Conservation (phyloP, 176 grass and related monocot species). For the Ampelocalamus luodianensis region DNA sequence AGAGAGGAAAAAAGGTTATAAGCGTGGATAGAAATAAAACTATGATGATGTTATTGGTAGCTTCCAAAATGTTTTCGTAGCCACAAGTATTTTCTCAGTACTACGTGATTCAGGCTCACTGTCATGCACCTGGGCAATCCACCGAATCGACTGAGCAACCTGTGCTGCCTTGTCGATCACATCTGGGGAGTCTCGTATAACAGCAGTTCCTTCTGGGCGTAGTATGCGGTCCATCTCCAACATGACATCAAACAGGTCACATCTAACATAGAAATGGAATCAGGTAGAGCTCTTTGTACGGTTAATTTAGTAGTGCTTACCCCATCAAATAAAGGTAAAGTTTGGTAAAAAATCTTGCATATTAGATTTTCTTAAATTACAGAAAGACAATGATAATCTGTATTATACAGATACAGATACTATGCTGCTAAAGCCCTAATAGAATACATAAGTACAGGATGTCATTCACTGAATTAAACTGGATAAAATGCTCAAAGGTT, state of each 20-base stretch:
- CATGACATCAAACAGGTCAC: constrained; percentile 85
- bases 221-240: constrained; percentile 98
- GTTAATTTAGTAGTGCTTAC: not conserved
- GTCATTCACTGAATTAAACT: constrained; percentile 2
- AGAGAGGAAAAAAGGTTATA: constrained; percentile 39
- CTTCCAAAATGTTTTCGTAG: constrained; percentile 86
- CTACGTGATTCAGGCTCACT: constrained; percentile 65
- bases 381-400: not conserved
- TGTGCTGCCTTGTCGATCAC: constrained; percentile 63
- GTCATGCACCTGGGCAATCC: constrained; percentile 65
- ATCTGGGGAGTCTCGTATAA: constrained; percentile 68
- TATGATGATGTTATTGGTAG: constrained; percentile 54
- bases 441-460: not conserved
- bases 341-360: not conserved
- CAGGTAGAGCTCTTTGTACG: not conserved
- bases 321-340: not conserved
- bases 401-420: constrained; percentile 1
- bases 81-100: constrained; percentile 80
- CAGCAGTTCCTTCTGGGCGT: constrained; percentile 81
- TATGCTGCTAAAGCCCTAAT: not conserved
- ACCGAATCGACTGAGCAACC: constrained; percentile 69
- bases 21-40: constrained; percentile 24
- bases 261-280: constrained; percentile 54
- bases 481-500: not conserved
- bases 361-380: not conserved